Percentiles rank a stretch among this genome's conserved stretches.
Evolutionary conservation across 148 eudicot species (phyloP).

Genomic region (Nepenthes mirabilis): DNA sequence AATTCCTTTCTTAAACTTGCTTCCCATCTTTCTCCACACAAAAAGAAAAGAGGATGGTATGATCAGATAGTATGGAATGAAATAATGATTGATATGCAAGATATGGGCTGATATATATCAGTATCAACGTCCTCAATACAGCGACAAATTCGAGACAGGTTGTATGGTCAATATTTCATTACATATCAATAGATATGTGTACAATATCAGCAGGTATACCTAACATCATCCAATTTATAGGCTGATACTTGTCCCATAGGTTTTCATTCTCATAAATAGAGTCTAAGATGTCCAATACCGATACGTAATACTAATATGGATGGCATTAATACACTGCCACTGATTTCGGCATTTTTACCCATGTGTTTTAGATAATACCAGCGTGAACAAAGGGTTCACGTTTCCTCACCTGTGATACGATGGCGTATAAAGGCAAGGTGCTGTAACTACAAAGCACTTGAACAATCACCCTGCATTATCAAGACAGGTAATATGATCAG

Average conservation of each 20-base stretch:
- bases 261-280: no score
- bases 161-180: no score
- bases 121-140: no score
- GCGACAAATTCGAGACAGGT: no score
- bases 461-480: slow-evolving; percentile 48
- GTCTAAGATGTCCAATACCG: no score
- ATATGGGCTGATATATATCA: no score
- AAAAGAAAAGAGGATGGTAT: background rate
- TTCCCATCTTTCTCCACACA: slow-evolving; percentile 8
- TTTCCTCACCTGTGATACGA: slow-evolving; percentile 72
- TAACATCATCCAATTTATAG: no score
- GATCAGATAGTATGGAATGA: background rate
- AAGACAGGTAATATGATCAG: no score
- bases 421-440: slow-evolving; percentile 77
- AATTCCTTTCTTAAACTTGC: slow-evolving; percentile 6
- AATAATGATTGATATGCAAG: background rate
- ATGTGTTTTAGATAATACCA: background rate
- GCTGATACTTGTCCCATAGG: no score
- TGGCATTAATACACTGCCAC: background rate
- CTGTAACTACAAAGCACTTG: slow-evolving; percentile 92
- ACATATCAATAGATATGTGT: no score
- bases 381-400: background rate
- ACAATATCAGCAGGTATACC: no score
- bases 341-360: background rate
- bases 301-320: background rate